Conservation (phyloP, 2,329 filamentous ascomycete genomes). For the Nigrospora oryzae region DNA sequence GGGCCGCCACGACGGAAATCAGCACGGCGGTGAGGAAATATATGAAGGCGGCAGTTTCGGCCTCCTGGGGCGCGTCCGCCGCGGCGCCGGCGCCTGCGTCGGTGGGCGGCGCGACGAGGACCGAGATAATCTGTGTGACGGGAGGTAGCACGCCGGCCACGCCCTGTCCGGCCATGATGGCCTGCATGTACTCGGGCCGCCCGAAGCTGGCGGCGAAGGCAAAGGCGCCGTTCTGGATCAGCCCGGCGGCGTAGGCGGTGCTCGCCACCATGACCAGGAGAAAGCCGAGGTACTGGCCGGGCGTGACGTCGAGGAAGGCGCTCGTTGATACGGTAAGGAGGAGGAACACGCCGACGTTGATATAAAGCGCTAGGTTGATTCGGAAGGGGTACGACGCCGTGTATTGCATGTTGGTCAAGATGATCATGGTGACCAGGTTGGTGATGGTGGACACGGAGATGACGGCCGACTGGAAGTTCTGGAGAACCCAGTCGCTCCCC, state of each 20-base stretch:
- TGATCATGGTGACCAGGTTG: conserved; percentile 67
- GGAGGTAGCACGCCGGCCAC: conserved; percentile 86
- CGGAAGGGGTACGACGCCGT: conserved; percentile 81
- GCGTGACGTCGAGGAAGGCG: conserved; percentile 51
- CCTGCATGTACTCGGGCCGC: conserved; percentile 83
- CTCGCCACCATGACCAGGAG: conserved; percentile 72
- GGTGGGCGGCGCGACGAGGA: conserved; percentile 49
- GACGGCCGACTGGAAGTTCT: conserved; percentile 85
- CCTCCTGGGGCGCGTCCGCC: conserved; percentile 11
- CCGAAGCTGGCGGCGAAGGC: conserved; percentile 84
- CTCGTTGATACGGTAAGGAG: conserved; percentile 75
- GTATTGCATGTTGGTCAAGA: conserved; percentile 73
- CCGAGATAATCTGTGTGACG: conserved; percentile 72
- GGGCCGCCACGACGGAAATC: conserved; percentile 61
- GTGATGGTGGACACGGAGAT: conserved; percentile 78
- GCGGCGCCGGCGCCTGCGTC: conserved; percentile 25
- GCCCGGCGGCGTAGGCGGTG: conserved; percentile 71
- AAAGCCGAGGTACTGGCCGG: conserved; percentile 68
- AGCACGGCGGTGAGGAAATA: conserved; percentile 85
- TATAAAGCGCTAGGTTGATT: conserved; percentile 66
- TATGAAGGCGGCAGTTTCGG: conserved; percentile 66
- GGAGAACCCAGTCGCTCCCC: conserved; percentile 59
- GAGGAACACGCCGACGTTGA: conserved; percentile 71
- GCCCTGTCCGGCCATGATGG: conserved; percentile 90
- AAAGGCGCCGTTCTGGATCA: conserved; percentile 91